Percentiles rank a stretch among this genome's conserved stretches.
phyloP scores from a whole-genome alignment of 2,329 filamentous ascomycete genomes.

The Ambrosiella beaveri region DNA sequence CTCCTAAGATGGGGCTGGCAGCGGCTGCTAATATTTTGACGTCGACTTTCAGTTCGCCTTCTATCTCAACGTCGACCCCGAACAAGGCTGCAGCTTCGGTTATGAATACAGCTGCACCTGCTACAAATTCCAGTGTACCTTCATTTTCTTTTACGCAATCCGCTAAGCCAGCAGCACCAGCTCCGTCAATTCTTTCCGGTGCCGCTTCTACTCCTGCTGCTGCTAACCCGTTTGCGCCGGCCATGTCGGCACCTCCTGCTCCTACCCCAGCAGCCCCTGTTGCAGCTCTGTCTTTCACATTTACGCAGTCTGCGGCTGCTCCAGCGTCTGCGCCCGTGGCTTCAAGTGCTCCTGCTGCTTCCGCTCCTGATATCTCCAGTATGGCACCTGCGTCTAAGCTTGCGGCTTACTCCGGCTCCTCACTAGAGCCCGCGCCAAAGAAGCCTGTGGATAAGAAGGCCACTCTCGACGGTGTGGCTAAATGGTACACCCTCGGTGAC shows the following conservation, averaged over 20 bases:
- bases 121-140: not conserved
- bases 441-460: slow-evolving; percentile 3
- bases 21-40: not conserved
- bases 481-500: slow-evolving; percentile 39
- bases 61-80: not conserved
- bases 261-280: not conserved
- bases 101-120: not conserved
- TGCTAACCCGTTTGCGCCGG: not conserved
- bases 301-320: not conserved
- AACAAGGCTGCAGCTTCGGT: not conserved
- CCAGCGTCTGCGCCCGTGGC: not conserved
- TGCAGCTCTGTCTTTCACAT: not conserved
- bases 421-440: not conserved
- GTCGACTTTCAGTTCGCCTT: not conserved
- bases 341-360: not conserved
- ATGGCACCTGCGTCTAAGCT: slow-evolving; percentile 6
- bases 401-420: slow-evolving; percentile 7
- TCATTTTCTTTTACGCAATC: not conserved
- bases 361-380: not conserved
- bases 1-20: not conserved
- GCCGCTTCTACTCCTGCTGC: not conserved
- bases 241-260: not conserved
- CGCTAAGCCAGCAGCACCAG: not conserved
- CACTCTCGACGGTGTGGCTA: slow-evolving; percentile 30
- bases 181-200: not conserved